Base-by-base conservation (phyloP, 192 early-diverging fungal species). In the Thoreauomyces humboldtii region DNA sequence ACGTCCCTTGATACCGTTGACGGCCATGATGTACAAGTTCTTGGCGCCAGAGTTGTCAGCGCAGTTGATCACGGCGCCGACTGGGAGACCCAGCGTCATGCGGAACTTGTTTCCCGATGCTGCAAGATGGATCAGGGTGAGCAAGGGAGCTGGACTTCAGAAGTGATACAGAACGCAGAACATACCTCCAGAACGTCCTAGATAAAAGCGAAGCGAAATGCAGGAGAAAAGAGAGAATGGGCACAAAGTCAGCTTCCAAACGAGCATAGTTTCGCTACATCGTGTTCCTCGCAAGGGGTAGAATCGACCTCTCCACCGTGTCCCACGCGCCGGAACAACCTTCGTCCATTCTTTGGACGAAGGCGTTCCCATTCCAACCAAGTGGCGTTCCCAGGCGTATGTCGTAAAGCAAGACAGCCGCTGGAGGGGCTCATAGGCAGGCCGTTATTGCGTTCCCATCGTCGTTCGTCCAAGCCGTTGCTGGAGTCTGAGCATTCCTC, bases 1-100 rank as follows among this genome's bases (percentile, higher is more conserved):
- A 77, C 95, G 90, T 68, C 89, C 93, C 81, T 92, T 88, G 73
- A 98, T 92, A 60, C 93, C 92, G 73, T 86, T 86, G 76, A 99
- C 98, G 72, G 95, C 88, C 73, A 99, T 96, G 72, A 99, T 87
- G 89, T 98, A 96, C 68, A 99, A 86, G 91, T 99, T 99, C 91
- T 99, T 99, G 77, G 98, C 98, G 51, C 98, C 98, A 80, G 95
- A 98, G 93, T 99, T 99, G 81, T 99, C 98, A 61, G 98, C 98
- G 78, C 96, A 98, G 87, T 99, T 99, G 89, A 98, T 97, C 68
- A 98, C 92, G 53, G 98, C 98, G 82, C 84, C 88, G 61, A 89
- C 86, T 46, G 88, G 89, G 60, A 99, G 88, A 93, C 92, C 98
- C 72, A 98, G 89, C 77, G 95, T 94, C 95, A 99, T 98, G 76